A percentile compares a stretch with the other conserved stretches of the same genome.
Evolutionary conservation across 768 basidiomycete genomes (phyloP).

Genomic region (Pisolithus sp.): DNA sequence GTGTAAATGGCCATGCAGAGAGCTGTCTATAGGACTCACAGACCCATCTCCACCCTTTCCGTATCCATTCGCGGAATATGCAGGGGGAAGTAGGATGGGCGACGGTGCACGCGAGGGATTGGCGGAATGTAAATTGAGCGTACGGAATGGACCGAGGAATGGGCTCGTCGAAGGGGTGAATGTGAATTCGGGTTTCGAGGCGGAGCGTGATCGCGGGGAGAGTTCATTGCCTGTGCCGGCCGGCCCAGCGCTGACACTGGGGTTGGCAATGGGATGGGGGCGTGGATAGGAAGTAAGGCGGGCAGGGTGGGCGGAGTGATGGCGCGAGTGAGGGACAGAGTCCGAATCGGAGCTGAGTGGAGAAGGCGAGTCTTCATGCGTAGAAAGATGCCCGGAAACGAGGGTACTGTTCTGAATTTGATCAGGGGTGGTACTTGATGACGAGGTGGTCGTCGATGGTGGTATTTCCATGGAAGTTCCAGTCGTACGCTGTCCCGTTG

Average conservation of each 20-base stretch:
- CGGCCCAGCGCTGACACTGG: constrained; percentile 1
- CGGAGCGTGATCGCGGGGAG: constrained; percentile 19
- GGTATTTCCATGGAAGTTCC: constrained; percentile 6
- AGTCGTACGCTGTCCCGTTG: constrained; percentile 31
- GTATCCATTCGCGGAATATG: constrained; percentile 18
- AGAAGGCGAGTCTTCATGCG: constrained; percentile 60
- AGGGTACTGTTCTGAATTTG: constrained; percentile 6
- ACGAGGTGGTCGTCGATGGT: constrained; percentile 21
- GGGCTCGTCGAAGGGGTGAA: constrained; percentile 73
- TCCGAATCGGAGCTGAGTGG: constrained; percentile 65
- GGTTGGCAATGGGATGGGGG: no score
- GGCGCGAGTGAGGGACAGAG: constrained; percentile 24
- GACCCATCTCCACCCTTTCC: constrained; percentile 21
- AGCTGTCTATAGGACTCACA: constrained; percentile 31
- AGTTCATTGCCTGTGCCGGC: constrained; percentile 24
- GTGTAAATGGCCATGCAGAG: constrained; percentile 8
- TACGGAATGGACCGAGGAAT: constrained; percentile 72
- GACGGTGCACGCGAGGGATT: constrained; percentile 67
- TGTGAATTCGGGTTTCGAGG: constrained; percentile 29
- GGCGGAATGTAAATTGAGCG: constrained; percentile 67
- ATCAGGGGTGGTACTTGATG: constrained; percentile 8
- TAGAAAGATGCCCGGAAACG: constrained; percentile 27
- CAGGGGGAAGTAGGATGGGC: constrained; percentile 59
- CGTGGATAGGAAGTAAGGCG: constrained; percentile 11
- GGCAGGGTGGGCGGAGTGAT: constrained; percentile 12